Evolutionary conservation across 2,329 filamentous ascomycete species (phyloP).

Genomic region (Colletotrichum aenigma): DNA sequence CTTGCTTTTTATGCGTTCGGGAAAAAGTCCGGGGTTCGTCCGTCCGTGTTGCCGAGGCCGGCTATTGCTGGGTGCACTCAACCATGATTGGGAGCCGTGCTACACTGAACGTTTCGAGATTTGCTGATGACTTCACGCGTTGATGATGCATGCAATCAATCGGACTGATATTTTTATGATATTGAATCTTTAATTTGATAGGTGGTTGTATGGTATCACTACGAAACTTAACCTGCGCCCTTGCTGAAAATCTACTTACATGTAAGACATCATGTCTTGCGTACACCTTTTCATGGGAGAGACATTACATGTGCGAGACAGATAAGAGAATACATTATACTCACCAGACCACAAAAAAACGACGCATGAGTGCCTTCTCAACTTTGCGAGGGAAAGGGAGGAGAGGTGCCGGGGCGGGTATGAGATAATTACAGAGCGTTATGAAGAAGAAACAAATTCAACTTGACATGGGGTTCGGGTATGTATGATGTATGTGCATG

Average conservation of each 20-base stretch:
- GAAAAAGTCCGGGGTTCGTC: not conserved
- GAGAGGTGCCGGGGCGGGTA: not conserved
- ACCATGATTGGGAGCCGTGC: not conserved
- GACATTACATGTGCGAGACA: not conserved
- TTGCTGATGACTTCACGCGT: not conserved
- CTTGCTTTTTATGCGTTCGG: not conserved
- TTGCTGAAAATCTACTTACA: not conserved
- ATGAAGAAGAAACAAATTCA: not conserved
- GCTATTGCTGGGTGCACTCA: not conserved
- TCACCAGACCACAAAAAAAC: conserved; percentile 1
- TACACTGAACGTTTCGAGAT: not conserved
- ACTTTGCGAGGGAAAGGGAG: not conserved
- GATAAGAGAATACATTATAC: not conserved
- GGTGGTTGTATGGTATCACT: not conserved
- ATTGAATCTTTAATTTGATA: not conserved
- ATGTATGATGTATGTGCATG: not conserved
- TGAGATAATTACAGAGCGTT: not conserved
- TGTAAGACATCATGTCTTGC: not conserved
- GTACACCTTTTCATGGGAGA: not conserved
- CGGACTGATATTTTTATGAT: not conserved
- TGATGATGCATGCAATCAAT: fast-evolving
- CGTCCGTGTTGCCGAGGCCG: not conserved
- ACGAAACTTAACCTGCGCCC: not conserved
- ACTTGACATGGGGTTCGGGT: not conserved
- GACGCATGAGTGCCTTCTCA: not conserved